Evolutionary conservation across 805 yeast genomes (phyloP).

Genomic region (Komagataella pastoris): DNA sequence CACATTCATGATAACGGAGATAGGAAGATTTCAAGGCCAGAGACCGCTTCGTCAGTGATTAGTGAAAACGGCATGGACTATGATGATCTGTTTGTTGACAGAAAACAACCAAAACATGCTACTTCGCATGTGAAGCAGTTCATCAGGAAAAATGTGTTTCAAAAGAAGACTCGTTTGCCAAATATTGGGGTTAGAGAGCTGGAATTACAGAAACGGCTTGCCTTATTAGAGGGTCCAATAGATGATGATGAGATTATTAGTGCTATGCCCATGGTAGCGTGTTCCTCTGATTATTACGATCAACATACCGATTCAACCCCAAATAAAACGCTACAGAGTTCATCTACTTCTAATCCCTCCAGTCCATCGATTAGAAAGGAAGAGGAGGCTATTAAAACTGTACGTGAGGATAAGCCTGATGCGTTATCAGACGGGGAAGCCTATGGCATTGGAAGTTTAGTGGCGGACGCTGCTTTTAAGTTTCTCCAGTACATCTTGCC

Average conservation of each 20-base stretch:
- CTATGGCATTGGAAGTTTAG: background rate
- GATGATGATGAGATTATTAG: background rate
- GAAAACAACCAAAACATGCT: background rate
- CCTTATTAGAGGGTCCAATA: background rate
- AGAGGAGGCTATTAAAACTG: background rate
- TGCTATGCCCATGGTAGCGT: background rate
- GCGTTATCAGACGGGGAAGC: background rate
- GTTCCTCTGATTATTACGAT: background rate
- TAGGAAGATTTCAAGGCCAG: background rate
- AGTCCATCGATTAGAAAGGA: background rate
- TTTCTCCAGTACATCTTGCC: background rate
- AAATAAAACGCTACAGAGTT: background rate
- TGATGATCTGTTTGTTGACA: background rate
- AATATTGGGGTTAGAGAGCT: conserved; percentile 1
- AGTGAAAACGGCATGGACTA: background rate
- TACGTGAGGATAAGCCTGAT: background rate
- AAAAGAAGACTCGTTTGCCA: background rate
- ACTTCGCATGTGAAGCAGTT: background rate
- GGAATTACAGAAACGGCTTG: background rate
- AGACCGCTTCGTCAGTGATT: background rate
- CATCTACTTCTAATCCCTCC: background rate
- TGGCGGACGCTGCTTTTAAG: background rate
- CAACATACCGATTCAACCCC: background rate
- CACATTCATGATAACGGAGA: background rate
- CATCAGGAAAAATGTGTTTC: background rate